phyloP scores from a whole-genome alignment of 1,284 basidiomycete genomes.

The Melampsora americana region DNA sequence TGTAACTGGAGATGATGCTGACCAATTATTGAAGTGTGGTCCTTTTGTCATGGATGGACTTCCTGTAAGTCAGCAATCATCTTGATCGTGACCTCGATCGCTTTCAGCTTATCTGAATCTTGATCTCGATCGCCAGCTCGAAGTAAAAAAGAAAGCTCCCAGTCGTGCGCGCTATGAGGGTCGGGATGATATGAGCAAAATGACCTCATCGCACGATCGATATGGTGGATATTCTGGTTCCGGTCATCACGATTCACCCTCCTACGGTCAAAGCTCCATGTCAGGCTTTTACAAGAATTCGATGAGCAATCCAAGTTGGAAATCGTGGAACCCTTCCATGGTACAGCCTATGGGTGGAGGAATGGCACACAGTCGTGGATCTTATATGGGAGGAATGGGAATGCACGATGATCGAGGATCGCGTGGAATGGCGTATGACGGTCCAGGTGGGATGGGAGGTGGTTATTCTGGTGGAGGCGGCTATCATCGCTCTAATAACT shows the following conservation, averaged over 20 bases:
- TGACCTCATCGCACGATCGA: slow-evolving; percentile 47
- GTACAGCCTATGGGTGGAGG: slow-evolving; percentile 25
- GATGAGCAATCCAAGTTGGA: slow-evolving; percentile 55
- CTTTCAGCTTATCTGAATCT: not conserved
- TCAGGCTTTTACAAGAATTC: slow-evolving; percentile 52
- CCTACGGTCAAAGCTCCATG: slow-evolving; percentile 54
- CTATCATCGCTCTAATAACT: slow-evolving; percentile 9
- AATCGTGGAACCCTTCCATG: slow-evolving; percentile 70
- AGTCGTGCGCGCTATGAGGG: slow-evolving; percentile 64
- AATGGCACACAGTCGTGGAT: slow-evolving; percentile 17
- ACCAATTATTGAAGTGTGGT: slow-evolving; percentile 72
- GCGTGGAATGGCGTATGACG: slow-evolving; percentile 29
- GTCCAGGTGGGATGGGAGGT: slow-evolving; percentile 14
- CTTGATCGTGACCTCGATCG: not conserved
- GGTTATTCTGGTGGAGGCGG: slow-evolving; percentile 9
- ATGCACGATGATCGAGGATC: slow-evolving; percentile 51
- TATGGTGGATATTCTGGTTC: slow-evolving; percentile 49
- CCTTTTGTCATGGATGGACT: slow-evolving; percentile 89
- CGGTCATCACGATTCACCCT: slow-evolving; percentile 54
- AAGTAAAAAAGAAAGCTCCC: slow-evolving; percentile 75
- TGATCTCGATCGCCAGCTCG: slow-evolving; percentile 63
- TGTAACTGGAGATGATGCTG: slow-evolving; percentile 75
- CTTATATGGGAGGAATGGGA: slow-evolving; percentile 60
- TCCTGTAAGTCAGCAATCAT: slow-evolving; percentile 61
- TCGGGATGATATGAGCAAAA: slow-evolving; percentile 48